Evolutionary conservation across 2,329 filamentous ascomycete genomes (phyloP), one percentile per base, ranked within the genome.

Genomic region (Saccharata proteae): DNA sequence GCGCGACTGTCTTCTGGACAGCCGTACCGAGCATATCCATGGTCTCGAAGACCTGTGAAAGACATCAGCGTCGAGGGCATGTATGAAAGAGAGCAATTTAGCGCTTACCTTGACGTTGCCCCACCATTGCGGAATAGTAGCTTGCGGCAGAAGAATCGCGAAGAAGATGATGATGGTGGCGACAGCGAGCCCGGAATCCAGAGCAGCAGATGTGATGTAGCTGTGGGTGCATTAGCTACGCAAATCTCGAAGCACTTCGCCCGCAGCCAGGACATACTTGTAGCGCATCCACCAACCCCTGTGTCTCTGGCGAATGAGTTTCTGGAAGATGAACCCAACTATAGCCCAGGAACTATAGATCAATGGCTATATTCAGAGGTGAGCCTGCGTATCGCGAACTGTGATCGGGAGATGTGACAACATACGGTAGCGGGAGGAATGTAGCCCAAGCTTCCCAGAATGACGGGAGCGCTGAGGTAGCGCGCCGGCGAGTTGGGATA

Each of bases 391-490:
- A n/a, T n/a, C n/a, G n/a, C n/a, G n/a, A n/a, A n/a, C n/a, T n/a
- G n/a, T n/a, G n/a, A n/a, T n/a, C n/a, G n/a, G n/a, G n/a, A n/a
- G n/a, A n/a, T n/a, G n/a, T n/a, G n/a, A n/a, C n/a, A n/a, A n/a
- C n/a, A n/a, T n/a, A n/a, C n/a, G n/a, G 34, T 44, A 5, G 45
- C 45, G 9, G 73, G 73, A 3, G 72, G 73, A 42, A 77, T 74
- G 19, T 57, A 40, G 1, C 63, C 65, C 5, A 68, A 63, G 14
- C 71, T 71, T 35, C 72, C 74, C 45, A 77, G 74, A 42, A 77
- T 71, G 37, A 77, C 56, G 2, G 73, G 73, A 4, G 71, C 66
- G 59, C 76, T 76, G 30, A 74, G 58, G 49, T 63, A 68, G 34
- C 59, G 60, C 24, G 62, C 43, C 1, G 61, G 60, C 2, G 67